Evolutionary conservation across 768 basidiomycete genomes (phyloP).

Genomic region (Naematelia encephala): DNA sequence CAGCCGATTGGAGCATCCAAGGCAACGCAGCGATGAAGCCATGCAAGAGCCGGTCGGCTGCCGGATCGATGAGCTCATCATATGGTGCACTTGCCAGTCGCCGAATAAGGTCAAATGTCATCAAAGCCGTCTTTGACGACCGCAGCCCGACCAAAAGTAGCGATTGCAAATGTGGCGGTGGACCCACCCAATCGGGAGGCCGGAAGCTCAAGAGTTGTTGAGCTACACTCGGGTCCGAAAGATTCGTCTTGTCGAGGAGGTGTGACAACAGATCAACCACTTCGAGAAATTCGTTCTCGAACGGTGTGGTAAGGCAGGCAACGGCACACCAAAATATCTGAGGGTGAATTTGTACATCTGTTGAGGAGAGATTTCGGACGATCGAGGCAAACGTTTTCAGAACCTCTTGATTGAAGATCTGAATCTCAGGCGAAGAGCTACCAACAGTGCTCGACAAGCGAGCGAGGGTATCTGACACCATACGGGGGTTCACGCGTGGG

Average conservation of each 20-base stretch:
- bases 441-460: constrained; percentile 80
- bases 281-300: constrained; percentile 73
- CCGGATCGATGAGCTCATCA: constrained; percentile 64
- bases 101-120: constrained; percentile 68
- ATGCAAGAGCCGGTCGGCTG: constrained; percentile 40
- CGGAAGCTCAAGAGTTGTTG: constrained; percentile 66
- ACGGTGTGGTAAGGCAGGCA: constrained; percentile 76
- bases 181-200: constrained; percentile 68
- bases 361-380: constrained; percentile 59
- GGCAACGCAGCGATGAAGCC: constrained; percentile 70
- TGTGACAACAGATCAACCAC: constrained; percentile 64
- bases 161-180: constrained; percentile 63
- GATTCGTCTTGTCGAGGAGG: constrained; percentile 66
- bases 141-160: constrained; percentile 72
- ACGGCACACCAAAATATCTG: constrained; percentile 83
- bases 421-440: constrained; percentile 69
- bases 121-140: constrained; percentile 65
- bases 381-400: constrained; percentile 61
- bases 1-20: constrained; percentile 80
- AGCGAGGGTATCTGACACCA: constrained; percentile 74
- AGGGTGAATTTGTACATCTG: constrained; percentile 62
- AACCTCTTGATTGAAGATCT: constrained; percentile 78
- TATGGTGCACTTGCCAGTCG: constrained; percentile 62
- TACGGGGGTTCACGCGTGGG: constrained; percentile 65
- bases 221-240: constrained; percentile 66